Percentiles rank a stretch among this genome's conserved stretches.
Evolutionary conservation across 2,329 filamentous ascomycete species (phyloP).

Genomic region (Dryadomyces quercus-mongolicae): DNA sequence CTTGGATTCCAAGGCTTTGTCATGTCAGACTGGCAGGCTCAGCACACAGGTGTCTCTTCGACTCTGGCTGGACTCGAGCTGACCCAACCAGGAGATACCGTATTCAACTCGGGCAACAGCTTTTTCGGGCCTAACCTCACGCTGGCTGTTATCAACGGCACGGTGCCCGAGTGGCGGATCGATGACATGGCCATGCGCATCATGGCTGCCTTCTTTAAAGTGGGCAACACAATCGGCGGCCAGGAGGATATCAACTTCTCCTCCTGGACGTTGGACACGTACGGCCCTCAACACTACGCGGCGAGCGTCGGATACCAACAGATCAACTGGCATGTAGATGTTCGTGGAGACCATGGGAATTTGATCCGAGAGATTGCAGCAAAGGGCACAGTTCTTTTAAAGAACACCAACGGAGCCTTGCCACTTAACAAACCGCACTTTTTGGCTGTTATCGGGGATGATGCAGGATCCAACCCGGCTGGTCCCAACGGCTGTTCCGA

Average conservation of each 20-base stretch:
- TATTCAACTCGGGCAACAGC: constrained; percentile 45
- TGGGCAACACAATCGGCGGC: constrained; percentile 39
- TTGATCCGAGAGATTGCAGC: constrained; percentile 68
- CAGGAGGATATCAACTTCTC: constrained; percentile 63
- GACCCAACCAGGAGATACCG: constrained; percentile 77
- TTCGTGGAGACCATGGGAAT: constrained; percentile 59
- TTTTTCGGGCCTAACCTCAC: constrained; percentile 64
- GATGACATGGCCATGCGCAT: constrained; percentile 89
- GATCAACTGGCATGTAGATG: constrained; percentile 74
- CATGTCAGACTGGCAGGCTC: constrained; percentile 25
- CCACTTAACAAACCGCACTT: constrained; percentile 71
- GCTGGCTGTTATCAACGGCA: constrained; percentile 77
- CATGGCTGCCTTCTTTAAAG: constrained; percentile 58
- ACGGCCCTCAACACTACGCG: constrained; percentile 53
- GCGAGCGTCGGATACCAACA: constrained; percentile 44
- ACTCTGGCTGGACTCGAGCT: constrained; percentile 70
- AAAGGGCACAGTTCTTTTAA: constrained; percentile 77
- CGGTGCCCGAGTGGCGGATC: constrained; percentile 72
- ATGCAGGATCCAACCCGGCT: constrained; percentile 61
- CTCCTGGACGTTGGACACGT: constrained; percentile 72
- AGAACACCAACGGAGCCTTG: constrained; percentile 64
- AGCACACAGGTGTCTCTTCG: constrained; percentile 51
- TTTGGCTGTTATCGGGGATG: constrained; percentile 67
- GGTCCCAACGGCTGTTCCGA: constrained; percentile 73
- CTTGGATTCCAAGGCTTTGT: constrained; percentile 36